These are phyloP conservation scores for Domatiomyces globalis DNA, from an alignment of 2,329 filamentous ascomycete species.

Conservation along the genomic window DNA sequence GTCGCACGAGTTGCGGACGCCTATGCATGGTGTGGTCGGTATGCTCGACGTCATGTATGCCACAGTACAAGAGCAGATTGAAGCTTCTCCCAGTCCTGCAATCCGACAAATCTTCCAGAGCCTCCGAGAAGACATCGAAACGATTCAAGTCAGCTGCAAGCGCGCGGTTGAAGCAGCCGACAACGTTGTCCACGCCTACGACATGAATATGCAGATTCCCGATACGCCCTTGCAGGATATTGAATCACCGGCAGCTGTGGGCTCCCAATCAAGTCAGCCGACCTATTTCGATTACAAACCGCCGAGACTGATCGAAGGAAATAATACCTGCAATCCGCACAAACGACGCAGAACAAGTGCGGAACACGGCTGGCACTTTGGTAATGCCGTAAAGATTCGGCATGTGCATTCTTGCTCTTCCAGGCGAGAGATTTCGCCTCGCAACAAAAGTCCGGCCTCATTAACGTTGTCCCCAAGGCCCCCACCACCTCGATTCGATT, in stretches of 20 bases:
- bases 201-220: constrained; percentile 62
- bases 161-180: constrained; percentile 60
- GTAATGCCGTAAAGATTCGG: constrained; percentile 26
- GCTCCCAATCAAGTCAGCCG: constrained; percentile 1
- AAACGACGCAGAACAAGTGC: constrained; percentile 31
- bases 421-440: constrained; percentile 26
- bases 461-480: constrained; percentile 23
- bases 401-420: constrained; percentile 21
- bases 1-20: constrained; percentile 57
- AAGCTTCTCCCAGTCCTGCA: constrained; percentile 37
- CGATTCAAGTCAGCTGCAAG: constrained; percentile 58
- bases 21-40: constrained; percentile 62
- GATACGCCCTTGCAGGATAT: constrained; percentile 40
- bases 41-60: constrained; percentile 67
- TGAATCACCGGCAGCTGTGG: constrained; percentile 21
- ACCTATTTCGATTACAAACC: constrained; percentile 24
- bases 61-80: constrained; percentile 52
- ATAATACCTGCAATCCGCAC: constrained; percentile 28
- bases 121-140: constrained; percentile 55
- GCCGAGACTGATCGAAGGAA: constrained; percentile 30
- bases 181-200: constrained; percentile 62
- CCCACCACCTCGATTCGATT: constrained; percentile 16
- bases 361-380: constrained; percentile 23
- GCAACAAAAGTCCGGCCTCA: constrained; percentile 2
- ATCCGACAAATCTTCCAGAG: constrained; percentile 45